phyloP scores from a whole-genome alignment of 106 monocot genomes.

The Chionographis japonica region DNA sequence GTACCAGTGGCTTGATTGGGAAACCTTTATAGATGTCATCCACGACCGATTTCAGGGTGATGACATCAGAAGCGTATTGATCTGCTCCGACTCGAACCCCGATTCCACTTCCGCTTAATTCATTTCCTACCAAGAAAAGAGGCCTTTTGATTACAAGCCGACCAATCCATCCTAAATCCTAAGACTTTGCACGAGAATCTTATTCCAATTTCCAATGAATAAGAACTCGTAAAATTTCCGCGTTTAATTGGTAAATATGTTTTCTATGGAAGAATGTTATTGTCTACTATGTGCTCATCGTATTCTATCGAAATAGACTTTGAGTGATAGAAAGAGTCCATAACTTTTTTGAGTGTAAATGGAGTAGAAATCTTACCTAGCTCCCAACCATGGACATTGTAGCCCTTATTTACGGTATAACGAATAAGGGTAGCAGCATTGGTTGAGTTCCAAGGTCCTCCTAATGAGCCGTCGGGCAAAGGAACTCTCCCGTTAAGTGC shows the following conservation, averaged over 20 bases:
- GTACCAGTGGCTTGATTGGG: slow-evolving; percentile 48
- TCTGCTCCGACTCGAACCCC: slow-evolving; percentile 51
- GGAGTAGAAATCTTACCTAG: slow-evolving; percentile 50
- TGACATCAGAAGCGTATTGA: slow-evolving; percentile 67
- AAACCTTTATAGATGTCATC: slow-evolving; percentile 42
- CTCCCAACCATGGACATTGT: slow-evolving; percentile 81
- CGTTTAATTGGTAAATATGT: no score
- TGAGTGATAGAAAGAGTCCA: no score
- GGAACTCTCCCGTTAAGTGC: slow-evolving; percentile 74
- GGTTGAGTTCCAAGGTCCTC: slow-evolving; percentile 76
- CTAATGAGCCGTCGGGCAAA: slow-evolving; percentile 51
- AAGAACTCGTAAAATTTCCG: no score
- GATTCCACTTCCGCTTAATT: slow-evolving; percentile 79
- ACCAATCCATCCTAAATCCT: no score
- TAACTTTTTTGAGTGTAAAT: background rate
- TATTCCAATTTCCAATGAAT: no score
- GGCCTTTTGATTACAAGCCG: background rate
- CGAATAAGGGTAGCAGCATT: slow-evolving; percentile 80
- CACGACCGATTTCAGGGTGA: slow-evolving; percentile 47
- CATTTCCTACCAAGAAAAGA: slow-evolving; percentile 62
- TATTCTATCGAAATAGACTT: no score
- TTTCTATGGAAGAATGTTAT: no score
- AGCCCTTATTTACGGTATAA: slow-evolving; percentile 72
- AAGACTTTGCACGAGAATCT: no score
- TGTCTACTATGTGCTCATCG: no score